Evolutionary conservation across 108 stramenopile genomes (phyloP), one percentile per base, ranked within the genome.

Genomic region (Fragilaria crotonensis): DNA sequence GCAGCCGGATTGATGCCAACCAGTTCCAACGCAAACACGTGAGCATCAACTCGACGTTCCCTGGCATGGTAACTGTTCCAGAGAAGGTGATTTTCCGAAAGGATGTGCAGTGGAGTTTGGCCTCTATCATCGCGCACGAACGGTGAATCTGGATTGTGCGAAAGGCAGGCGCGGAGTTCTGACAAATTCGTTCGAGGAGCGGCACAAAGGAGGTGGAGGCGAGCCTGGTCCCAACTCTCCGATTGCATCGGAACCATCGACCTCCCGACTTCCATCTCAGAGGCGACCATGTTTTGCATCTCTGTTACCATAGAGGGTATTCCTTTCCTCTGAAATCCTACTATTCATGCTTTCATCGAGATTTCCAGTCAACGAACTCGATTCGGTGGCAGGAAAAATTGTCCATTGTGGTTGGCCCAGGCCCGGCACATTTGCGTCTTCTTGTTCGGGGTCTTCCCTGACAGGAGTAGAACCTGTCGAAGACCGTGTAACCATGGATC

Each of bases 101-200:
- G 48, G 21, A 64, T 46, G 25, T 64, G 63, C 22, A 64, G 20
- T 19, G 63, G 63, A 25, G 25, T 33, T 25, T 54, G 33, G 4
- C 49, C 29, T 11, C 14, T 41, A 41, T 41, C 11, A 41, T 41
- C 14, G 36, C 7, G 36, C 7, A 41, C 11, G 14, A 41, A 41
- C 14, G 36, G 36, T 11, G 36, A 7, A 41, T 41, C 14, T 14
- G 36, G 14, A 41, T 14, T 41, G 11, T 7, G 14, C 7, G 14
- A 41, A 41, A 41, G 36, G 14, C 36, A 41, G 14, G 7, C 14
- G 7, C 14, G 36, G 14, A 41, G 36, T 11, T 41, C 36, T 41
- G 36, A 14, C 36, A 41, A 41, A 7, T 11, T 41, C 36, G 14
- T 41, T 41, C 14, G 14, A 41, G 14, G 36, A 41, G 14, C 36